Evolutionary conservation across 257 asterid genomes (phyloP), one percentile per base, ranked within the genome.

Genomic region (Solanum gandarillasii): DNA sequence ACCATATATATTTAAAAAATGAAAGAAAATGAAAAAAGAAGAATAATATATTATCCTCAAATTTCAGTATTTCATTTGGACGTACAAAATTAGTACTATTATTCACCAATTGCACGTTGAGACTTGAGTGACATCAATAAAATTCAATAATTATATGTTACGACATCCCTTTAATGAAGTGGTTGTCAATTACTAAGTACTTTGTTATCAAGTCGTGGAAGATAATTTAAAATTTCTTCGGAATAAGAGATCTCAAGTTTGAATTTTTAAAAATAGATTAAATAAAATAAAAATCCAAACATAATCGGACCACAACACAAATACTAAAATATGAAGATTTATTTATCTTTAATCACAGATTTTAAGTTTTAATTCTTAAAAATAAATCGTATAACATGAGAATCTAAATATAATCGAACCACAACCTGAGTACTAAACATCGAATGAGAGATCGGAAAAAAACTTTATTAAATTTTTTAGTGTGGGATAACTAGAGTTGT

Each of bases 271-370:
- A 62, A 62, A n/a, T n/a, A 10, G 3, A n/a, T n/a, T 1, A 1
- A 1, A 12, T 11, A 10, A 58, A 20, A 21, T 58, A 0, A 23
- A 5, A n/a, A 65, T n/a, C 0, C 29, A 11, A n/a, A 65, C 1
- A n/a, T n/a, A 65, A 65, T 65, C 7, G 1, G 1, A 0, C 1
- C 7, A 65, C 71, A 65, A 65, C 6, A n/a, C 1, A 0, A n/a
- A 0, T 65, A 65, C 0, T 65, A 11, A 62, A 6, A 55, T 0
- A 3, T 20, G 2, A 55, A 20, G 55, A 20, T 1, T 20, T 18
- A 18, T 0, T 55, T 18, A 55, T 55, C 5, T 20, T 55, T 20
- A 55, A 55, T 55, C 0, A 55, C 0, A 20, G 0, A 55, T 1
- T 1, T 55, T 0, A 1, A 20, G 5, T 20, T 55, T 20, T 0